Evolutionary conservation across 495 filamentous ascomycete genomes (phyloP), one percentile per base, ranked within the genome.

Genomic region (Clohesyomyces aquaticus): DNA sequence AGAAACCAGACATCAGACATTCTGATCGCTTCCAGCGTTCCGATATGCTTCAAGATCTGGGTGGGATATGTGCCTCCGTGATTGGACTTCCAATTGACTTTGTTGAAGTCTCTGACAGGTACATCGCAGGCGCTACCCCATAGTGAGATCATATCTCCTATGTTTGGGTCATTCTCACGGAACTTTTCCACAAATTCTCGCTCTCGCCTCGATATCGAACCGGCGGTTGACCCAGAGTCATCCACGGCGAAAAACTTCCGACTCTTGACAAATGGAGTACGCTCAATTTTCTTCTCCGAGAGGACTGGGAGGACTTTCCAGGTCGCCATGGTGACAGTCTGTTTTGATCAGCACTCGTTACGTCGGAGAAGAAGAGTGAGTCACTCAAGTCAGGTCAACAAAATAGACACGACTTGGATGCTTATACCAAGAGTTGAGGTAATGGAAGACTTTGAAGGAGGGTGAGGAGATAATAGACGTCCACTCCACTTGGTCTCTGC

Each of bases 1-100:
- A 68, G 51, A 41, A 54, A 68, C 65, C 65, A 68, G 19, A 35
- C 47, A 42, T 68, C 60, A 2, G 65, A 63, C 21, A 32, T 50
- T n/a, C 42, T 45, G 16, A 68, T 63, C 21, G 18, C 19, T 4
- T 22, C 22, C 10, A 68, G 27, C 4, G 59, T 46, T 11, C 19
- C 27, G 1, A 27, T 8, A 21, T 55, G 21, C 29, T 50, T 54
- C 52, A 68, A 38, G 25, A 68, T 68, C 11, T 32, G 18, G 4
- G 35, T 16, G 1, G 65, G 65, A 26, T 22, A 12, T 3, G 65
- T 68, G 1, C 53, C 65, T 16, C 49, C 14, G 19, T 55, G 53
- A 12, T 49, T 42, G 11, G 54, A 46, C 14, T 42, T 49, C 65
- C 65, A 64, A 1, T n/a, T 14, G 1, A 54, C 41, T 4, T 19